Evolutionary conservation across 2,329 filamentous ascomycete genomes (phyloP).

Genomic region (Dissoconium aciculare): DNA sequence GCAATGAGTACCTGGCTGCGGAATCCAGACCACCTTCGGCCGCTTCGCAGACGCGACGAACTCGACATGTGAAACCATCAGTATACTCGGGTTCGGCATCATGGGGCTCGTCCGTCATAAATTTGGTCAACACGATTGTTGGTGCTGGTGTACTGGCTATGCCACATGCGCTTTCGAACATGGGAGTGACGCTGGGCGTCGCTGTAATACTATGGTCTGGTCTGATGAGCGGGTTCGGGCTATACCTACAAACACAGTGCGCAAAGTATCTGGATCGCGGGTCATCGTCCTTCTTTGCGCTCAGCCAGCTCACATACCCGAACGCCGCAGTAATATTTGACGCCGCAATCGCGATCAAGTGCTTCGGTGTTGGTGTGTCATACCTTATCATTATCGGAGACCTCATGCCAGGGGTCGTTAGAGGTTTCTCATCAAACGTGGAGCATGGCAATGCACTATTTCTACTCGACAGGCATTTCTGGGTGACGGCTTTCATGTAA

Average conservation of each 20-base stretch:
- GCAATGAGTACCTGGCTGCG: conserved; percentile 23
- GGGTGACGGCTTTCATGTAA: conserved; percentile 93
- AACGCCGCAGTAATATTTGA: conserved; percentile 94
- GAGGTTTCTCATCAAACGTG: conserved; percentile 48
- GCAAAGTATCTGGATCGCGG: conserved; percentile 85
- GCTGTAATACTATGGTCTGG: conserved; percentile 86
- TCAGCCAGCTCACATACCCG: conserved; percentile 92
- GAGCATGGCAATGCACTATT: conserved; percentile 51
- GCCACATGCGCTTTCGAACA: conserved; percentile 90
- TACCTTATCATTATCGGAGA: conserved; percentile 99
- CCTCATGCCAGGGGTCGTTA: conserved; percentile 86
- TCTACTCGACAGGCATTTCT: conserved; percentile 81
- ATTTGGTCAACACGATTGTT: conserved; percentile 91
- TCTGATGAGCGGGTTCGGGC: conserved; percentile 72
- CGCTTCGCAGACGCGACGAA: conserved; percentile 37
- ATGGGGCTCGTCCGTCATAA: conserved; percentile 83
- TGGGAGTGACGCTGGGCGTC: conserved; percentile 76
- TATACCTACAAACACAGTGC: conserved; percentile 89
- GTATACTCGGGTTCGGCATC: conserved; percentile 61
- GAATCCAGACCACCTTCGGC: conserved; percentile 26
- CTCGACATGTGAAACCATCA: conserved; percentile 52
- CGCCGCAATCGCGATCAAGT: conserved; percentile 90
- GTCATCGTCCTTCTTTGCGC: conserved; percentile 81
- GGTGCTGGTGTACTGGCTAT: conserved; percentile 88
- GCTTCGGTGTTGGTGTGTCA: conserved; percentile 91